Evolutionary conservation across 495 filamentous ascomycete species (phyloP), one percentile per base, ranked within the genome.

Genomic region (Schizothecium vesticola): DNA sequence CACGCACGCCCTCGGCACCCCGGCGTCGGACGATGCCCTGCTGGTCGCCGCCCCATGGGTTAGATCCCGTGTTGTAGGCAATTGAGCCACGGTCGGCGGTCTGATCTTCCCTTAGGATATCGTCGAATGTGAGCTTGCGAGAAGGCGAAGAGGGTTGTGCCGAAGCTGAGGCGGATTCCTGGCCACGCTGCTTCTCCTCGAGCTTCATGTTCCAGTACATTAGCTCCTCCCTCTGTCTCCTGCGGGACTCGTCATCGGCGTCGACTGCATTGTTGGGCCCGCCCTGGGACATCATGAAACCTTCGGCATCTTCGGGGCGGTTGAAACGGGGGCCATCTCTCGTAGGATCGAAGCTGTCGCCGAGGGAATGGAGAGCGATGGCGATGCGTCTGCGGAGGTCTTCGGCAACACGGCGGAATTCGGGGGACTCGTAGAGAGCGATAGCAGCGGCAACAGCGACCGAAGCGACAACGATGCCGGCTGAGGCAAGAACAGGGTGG

Each of bases 381-480:
- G 91, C 91, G 67, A 95, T 88, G 72, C 91, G 91, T 33, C 92
- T 87, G 60, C 92, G 89, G 61, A 91, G 88, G 69, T 88, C 87
- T 66, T 90, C 85, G 62, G 93, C 84, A 82, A 90, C 90, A 80
- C 89, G 86, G 72, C 90, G 87, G 59, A 95, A 83, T 77, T 94
- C 89, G 13, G 91, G 92, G 23, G 87, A 91, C 75, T 95, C 91
- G 78, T 96, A 96, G 65, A 94, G 84, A 51, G 92, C 92, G 64
- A 95, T 88, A 8, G 92, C 91, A 56, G 92, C 91, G 67, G 91
- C 92, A 28, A 92, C 88, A 36, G 92, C 85, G 24, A 93, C 86
- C 56, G 89, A 86, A 16, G 92, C 84, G 69, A 87, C 90, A 72
- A 95, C 86, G 19, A 95, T 89, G 75, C 92, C 86, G 72, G 89